These are phyloP conservation scores for Trametes villosa DNA, from an alignment of 768 basidiomycete species.

Conservation along the genomic window DNA sequence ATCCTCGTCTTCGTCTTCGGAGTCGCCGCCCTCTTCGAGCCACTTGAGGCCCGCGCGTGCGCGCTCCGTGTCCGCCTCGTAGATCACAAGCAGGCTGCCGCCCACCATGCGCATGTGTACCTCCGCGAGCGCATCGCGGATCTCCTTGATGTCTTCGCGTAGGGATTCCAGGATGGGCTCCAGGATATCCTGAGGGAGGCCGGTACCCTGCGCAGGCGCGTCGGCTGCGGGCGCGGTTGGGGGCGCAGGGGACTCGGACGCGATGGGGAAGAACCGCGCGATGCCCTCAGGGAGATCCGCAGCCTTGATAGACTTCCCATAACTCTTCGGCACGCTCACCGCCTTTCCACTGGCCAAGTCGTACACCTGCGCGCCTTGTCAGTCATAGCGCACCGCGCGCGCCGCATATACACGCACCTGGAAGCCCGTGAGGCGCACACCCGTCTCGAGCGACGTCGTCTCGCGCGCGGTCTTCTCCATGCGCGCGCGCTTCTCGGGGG, in stretches of 20 bases:
- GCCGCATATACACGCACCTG: constrained; percentile 70
- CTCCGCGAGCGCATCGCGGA: constrained; percentile 51
- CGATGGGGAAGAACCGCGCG: constrained; percentile 72
- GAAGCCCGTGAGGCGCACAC: constrained; percentile 86
- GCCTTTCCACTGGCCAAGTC: constrained; percentile 60
- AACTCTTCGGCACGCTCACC: constrained; percentile 69
- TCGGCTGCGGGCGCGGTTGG: constrained; percentile 13
- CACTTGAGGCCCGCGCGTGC: constrained; percentile 44
- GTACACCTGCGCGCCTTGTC: constrained; percentile 59
- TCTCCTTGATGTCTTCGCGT: constrained; percentile 53
- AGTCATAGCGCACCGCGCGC: not conserved
- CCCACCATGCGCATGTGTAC: constrained; percentile 84
- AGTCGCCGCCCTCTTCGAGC: constrained; percentile 42
- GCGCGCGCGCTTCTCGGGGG: constrained; percentile 76
- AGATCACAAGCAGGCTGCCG: constrained; percentile 78
- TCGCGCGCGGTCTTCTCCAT: constrained; percentile 73
- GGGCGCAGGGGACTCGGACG: not conserved
- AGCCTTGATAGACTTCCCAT: constrained; percentile 75
- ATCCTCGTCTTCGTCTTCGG: constrained; percentile 35
- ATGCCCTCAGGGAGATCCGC: constrained; percentile 79
- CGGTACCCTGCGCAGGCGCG: constrained; percentile 38
- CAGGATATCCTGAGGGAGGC: constrained; percentile 60
- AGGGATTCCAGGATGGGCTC: constrained; percentile 62
- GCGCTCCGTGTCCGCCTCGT: constrained; percentile 61
- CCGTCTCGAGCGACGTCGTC: constrained; percentile 77